A percentile compares a stretch with the other conserved stretches of the same genome.
Conservation (phyloP, 176 grass and related monocot species). For the Musa troglodytarum region DNA sequence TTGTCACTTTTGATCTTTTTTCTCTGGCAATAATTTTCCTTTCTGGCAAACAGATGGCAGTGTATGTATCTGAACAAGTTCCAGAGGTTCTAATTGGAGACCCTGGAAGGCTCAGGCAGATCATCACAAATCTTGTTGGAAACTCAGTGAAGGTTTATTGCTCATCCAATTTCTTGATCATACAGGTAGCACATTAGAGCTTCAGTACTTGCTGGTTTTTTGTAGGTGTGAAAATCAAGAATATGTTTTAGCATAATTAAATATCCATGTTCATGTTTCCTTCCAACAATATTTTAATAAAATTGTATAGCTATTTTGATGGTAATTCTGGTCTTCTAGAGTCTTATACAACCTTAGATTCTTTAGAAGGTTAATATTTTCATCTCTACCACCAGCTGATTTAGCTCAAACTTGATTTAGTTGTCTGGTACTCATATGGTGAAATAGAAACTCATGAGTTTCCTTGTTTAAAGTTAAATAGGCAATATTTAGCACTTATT, state of each 20-base stretch:
- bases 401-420: no score
- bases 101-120: constrained; percentile 57
- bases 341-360: background rate
- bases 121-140: constrained; percentile 74
- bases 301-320: background rate
- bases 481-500: no score
- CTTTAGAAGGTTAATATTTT: background rate
- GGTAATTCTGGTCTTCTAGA: background rate
- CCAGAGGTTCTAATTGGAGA: constrained; percentile 61
- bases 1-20: background rate
- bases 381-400: background rate
- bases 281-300: background rate
- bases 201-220: constrained; percentile 7
- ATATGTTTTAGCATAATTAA: background rate
- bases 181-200: background rate
- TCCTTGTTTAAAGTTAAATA: no score
- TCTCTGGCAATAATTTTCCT: constrained; percentile 4
- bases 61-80: constrained; percentile 62
- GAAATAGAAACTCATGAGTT: no score
- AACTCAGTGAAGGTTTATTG: constrained; percentile 74
- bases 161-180: constrained; percentile 2
- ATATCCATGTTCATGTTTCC: background rate
- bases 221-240: background rate
- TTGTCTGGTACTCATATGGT: no score
- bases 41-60: constrained; percentile 34